A percentile compares a stretch with the other conserved stretches of the same genome.
Conservation (phyloP, 2,329 filamentous ascomycete genomes). For the Alternaria sp. region DNA sequence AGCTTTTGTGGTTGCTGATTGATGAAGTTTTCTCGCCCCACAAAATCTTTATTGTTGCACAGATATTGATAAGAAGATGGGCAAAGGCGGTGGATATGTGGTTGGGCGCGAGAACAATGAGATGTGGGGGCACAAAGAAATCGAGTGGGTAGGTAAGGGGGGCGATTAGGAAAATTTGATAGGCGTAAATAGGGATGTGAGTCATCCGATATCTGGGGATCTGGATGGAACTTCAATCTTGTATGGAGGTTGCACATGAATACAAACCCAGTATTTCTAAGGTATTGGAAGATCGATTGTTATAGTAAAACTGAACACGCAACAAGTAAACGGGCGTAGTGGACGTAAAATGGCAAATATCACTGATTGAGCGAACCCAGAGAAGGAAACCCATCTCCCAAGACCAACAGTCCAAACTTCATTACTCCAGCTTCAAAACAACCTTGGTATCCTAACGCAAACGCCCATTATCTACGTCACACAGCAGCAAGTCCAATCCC, state of each 20-base stretch:
- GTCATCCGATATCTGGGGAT: not conserved
- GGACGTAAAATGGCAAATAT: too few species aligned
- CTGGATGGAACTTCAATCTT: not conserved
- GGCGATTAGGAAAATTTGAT: not conserved
- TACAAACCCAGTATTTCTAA: too few species aligned
- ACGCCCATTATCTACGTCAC: not conserved
- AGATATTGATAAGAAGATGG: too few species aligned
- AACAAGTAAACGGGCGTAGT: too few species aligned
- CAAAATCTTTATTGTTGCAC: too few species aligned
- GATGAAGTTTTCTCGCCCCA: not conserved
- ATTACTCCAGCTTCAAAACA: not conserved
- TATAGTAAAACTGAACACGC: too few species aligned
- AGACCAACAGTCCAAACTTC: not conserved
- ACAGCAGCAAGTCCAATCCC: not conserved
- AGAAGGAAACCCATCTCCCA: too few species aligned
- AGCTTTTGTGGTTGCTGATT: conserved; percentile 23
- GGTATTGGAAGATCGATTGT: too few species aligned
- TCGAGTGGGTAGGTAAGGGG: not conserved
- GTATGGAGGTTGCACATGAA: too few species aligned
- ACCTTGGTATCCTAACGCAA: not conserved
- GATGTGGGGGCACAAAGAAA: not conserved
- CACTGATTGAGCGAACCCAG: too few species aligned
- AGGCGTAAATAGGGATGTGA: not conserved
- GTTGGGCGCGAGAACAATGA: too few species aligned
- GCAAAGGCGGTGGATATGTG: too few species aligned